Evolutionary conservation across 495 filamentous ascomycete species (phyloP), one percentile per base, ranked within the genome.

Genomic region (Penicillium tannophilum): DNA sequence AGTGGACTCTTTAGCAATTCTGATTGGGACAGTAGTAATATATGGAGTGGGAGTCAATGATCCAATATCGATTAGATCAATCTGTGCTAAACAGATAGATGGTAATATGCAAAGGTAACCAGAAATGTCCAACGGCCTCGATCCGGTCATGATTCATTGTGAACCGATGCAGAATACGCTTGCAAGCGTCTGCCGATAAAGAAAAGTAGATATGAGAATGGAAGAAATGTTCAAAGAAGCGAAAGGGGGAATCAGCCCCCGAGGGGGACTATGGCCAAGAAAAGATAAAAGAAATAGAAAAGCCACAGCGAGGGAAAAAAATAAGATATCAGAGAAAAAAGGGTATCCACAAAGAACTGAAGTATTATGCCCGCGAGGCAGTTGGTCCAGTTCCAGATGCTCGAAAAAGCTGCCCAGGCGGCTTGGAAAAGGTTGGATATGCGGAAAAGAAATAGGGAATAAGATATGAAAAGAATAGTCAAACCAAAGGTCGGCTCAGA

Each of bases 391-490:
- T 39, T 45, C 55, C 61, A 49, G 46, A 58, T 41, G 51, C 55
- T 70, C 64, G 62, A 59, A 59, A 62, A 63, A 66, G 65, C 68
- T 70, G 61, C 67, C 67, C 67, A 61, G 67, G 67, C 67, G 62
- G 67, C 64, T 67, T 16, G 28, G 26, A 58, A 58, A 58, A 63
- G 39, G 16, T 43, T 46, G 51, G 23, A 52, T 52, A 31, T 52
- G 52, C 10, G 30, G 48, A 58, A 57, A 50, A 31, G 58, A 30
- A 23, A 57, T 59, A 63, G 42, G 59, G 46, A 55, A 59, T 48
- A 49, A 24, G 55, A 35, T 23, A 49, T 31, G 23, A 39, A 42
- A 43, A 56, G 55, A 16, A 45, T 39, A 35, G 52, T 33, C 23
- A 60, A 49, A 55, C 30, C 35, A 35, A 41, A 58, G 44, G 36